Evolutionary conservation across 768 basidiomycete genomes (phyloP), one percentile per base, ranked within the genome.

Genomic region (Lentinus tigrinus): DNA sequence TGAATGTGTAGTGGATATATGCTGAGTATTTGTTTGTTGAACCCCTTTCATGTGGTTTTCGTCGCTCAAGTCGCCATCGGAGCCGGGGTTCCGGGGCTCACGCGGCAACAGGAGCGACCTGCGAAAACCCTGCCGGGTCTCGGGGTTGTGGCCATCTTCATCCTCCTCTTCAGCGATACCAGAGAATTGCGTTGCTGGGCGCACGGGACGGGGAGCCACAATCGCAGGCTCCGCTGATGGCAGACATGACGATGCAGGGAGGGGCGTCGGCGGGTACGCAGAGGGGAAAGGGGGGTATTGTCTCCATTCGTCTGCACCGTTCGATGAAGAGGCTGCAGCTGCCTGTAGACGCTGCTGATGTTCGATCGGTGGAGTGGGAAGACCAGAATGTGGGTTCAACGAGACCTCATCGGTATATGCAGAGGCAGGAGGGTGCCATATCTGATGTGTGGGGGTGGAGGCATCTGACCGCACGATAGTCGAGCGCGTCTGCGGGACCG

Each of bases 221-320:
- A 62, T 54, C 21, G 52, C 17, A 27, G 36, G 48, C 31, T 49
- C 43, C 8, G 42, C 42, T 5, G 57, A 38, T 1, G 63, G 58
- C 13, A 67, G 42, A 40, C 37, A 52, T 23, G 62, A 55, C 1
- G 60, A 48, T 4, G 52, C 39, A 26, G 55, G 52, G 13, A 62
- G 51, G 7, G 71, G 71, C 1, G 70, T 89, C 0, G 87, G 77
- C 9, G 88, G 89, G 65, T 91, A 91, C 34, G 89, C 89, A 4
- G 89, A 84, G 28, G 89, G 89, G 52, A 90, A 86, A 17, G 85
- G 76, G 13, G 88, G 88, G 63, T 90, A 91, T 67, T 81, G 75
- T 56, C 86, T 74, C 88, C 88, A 91, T 62, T 91, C 88, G 39
- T 87, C 82, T n/a, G 65, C 70, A 9, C 44, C 21, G 13, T n/a